Evolutionary conservation across 129 eudicot genomes (phyloP).

Genomic region (Oenanthe sinensis): DNA sequence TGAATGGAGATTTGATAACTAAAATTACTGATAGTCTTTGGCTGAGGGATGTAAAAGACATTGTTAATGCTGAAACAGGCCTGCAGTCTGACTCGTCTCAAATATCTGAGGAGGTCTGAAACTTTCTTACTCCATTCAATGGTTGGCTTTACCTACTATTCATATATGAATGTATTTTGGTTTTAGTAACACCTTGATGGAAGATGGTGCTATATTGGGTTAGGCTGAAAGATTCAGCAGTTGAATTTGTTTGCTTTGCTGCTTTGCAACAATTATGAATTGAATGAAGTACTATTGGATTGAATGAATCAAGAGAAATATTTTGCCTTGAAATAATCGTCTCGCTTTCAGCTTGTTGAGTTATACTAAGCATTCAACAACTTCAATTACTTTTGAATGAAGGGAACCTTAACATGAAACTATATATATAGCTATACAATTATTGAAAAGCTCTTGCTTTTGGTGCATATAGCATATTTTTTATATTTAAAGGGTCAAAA

Average conservation of each 20-base stretch:
- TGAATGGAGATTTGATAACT: slow-evolving; percentile 67
- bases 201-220: background rate
- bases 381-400: background rate
- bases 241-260: background rate
- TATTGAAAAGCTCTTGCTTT: background rate
- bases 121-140: background rate
- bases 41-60: slow-evolving; percentile 33
- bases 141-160: background rate
- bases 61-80: slow-evolving; percentile 22
- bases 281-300: background rate
- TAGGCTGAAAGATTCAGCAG: background rate
- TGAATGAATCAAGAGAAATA: background rate
- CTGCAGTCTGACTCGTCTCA: slow-evolving; percentile 20
- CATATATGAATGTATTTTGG: background rate
- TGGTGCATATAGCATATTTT: background rate
- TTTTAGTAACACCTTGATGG: background rate
- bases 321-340: background rate
- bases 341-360: background rate
- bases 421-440: background rate
- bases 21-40: slow-evolving; percentile 62
- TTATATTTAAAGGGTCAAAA: background rate
- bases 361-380: background rate
- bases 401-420: background rate
- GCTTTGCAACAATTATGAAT: background rate
- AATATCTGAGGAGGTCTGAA: slow-evolving; percentile 34